phyloP scores from a whole-genome alignment of 768 basidiomycete species.

The Boletus tylopilopsis region DNA sequence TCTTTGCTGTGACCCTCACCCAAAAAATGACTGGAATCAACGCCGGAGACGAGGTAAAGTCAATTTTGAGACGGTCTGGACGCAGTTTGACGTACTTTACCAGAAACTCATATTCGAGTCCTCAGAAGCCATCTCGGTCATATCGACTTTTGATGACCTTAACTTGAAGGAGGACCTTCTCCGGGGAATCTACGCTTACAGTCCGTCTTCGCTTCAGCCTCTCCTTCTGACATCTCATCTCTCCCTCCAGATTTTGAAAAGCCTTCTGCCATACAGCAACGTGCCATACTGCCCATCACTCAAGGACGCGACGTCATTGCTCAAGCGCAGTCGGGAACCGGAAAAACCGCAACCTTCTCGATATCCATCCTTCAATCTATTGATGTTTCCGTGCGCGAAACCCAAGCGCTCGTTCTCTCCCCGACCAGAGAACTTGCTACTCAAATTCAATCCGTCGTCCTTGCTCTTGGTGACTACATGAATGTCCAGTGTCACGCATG shows the following conservation, averaged over 20 bases:
- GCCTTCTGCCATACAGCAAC: slow-evolving; percentile 97
- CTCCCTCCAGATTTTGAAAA: slow-evolving; percentile 80
- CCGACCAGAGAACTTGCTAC: slow-evolving; percentile 98
- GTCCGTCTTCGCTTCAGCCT: slow-evolving; percentile 41
- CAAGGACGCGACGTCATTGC: slow-evolving; percentile 98
- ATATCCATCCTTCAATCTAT: slow-evolving; percentile 98
- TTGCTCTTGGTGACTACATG: slow-evolving; percentile 98
- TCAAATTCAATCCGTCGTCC: slow-evolving; percentile 97
- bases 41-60: slow-evolving; percentile 75
- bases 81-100: neutral
- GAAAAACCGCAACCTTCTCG: slow-evolving; percentile 99
- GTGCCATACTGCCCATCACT: slow-evolving; percentile 94
- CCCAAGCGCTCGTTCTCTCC: slow-evolving; percentile 93
- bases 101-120: slow-evolving; percentile 96
- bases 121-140: slow-evolving; percentile 84
- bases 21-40: slow-evolving; percentile 78
- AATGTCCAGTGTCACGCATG: slow-evolving; percentile 98
- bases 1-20: slow-evolving; percentile 31
- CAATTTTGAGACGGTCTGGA: slow-evolving; percentile 15
- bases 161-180: slow-evolving; percentile 92
- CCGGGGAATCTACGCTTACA: slow-evolving; percentile 97
- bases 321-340: slow-evolving; percentile 97
- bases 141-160: slow-evolving; percentile 88
- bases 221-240: slow-evolving; percentile 3
- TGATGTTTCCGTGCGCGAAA: slow-evolving; percentile 91